Evolutionary conservation across 805 yeast genomes (phyloP), one percentile per base, ranked within the genome.

Genomic region (Hermanozyma aechmeae): DNA sequence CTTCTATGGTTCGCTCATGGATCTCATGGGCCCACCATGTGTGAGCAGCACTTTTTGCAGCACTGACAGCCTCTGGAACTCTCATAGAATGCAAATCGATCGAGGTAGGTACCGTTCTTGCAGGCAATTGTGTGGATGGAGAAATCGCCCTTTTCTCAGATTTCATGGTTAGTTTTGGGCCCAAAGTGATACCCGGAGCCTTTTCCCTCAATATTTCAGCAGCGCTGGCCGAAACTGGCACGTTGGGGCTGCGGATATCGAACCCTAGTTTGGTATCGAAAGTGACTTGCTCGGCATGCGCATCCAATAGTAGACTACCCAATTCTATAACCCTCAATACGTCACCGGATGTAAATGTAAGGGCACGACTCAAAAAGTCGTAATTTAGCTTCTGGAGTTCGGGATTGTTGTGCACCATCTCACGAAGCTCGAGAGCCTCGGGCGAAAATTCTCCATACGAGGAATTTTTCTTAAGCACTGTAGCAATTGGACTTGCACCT

Each of bases 21-120:
- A 64, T 23, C 46, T 81, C 89, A 15, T 57, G 58, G 1, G 45
- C 35, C 89, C 89, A 81, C 92, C 92, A 81, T 4, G 46, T 51
- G 0, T 43, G 24, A 3, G 77, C 44, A 0, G 65, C 67, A 8
- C 23, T 27, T 4, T 45, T 32, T 1, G 66, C 51, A 2, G 66
- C 46, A 2, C 33, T 30, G 5, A 64, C 38, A 0, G 86, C 84
- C 18, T 61, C 64, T 0, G 54, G 40, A 7, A 73, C 73, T 6
- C 52, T 48, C 31, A 65, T 61, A 0, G 68, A 64, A 48, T 81
- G 92, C 6, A 79, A 59, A 52, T 81, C 89, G 3, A 78, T 28
- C 3, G 22, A 15, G 22, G 19, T 17, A 2, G 26, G 19, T 5
- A 11, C 20, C n/a, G n/a, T n/a, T n/a, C n/a, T n/a, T n/a, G 21